Conservation (phyloP, 768 basidiomycete genomes). For the Mycena galopus region DNA sequence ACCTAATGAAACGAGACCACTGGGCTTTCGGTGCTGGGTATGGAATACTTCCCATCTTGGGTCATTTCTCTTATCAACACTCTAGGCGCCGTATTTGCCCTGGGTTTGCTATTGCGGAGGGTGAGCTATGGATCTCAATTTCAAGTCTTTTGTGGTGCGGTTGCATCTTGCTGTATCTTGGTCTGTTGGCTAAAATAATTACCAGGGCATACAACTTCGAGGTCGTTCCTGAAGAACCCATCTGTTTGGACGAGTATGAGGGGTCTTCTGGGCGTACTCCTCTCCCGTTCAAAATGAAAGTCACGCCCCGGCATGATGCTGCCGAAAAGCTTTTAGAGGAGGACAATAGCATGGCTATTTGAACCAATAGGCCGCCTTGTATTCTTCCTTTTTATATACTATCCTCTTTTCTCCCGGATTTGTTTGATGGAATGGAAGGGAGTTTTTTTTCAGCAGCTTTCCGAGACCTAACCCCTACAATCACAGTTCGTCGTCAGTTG, state of each 20-base stretch:
- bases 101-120: constrained; percentile 50
- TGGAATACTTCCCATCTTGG: constrained; percentile 22
- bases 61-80: not conserved
- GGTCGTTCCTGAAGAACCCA: constrained; percentile 47
- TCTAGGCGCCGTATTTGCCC: constrained; percentile 49
- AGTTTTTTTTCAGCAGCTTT: no score
- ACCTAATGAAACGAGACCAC: constrained; percentile 50
- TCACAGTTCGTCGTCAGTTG: not conserved
- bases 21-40: constrained; percentile 56
- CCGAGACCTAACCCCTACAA: not conserved
- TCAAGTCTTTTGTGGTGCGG: constrained; percentile 49
- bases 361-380: not conserved
- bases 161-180: not conserved
- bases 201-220: constrained; percentile 43
- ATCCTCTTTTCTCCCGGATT: not conserved
- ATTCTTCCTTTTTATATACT: not conserved
- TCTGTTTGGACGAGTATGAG: constrained; percentile 53
- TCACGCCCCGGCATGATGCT: constrained; percentile 7
- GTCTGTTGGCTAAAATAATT: not conserved
- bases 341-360: not conserved
- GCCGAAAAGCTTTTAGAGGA: constrained; percentile 12
- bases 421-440: not conserved
- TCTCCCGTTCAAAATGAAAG: constrained; percentile 44
- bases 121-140: constrained; percentile 51
- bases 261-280: constrained; percentile 51